A percentile compares a stretch with the other conserved stretches of the same genome.
Conservation (phyloP, 768 basidiomycete species). For the Hebeloma cylindrosporum region DNA sequence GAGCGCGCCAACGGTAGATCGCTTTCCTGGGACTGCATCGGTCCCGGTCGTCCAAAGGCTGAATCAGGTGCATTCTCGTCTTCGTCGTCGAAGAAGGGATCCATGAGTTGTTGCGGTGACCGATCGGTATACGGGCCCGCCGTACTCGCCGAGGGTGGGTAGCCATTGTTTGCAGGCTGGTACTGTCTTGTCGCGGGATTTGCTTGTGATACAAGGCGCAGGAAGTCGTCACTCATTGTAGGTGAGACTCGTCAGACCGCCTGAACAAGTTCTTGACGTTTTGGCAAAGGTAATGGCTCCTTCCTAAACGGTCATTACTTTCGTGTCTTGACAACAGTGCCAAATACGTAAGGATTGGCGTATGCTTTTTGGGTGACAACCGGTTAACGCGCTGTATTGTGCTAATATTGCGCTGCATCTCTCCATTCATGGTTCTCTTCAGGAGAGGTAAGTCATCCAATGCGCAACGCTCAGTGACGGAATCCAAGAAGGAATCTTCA, state of each 20-base stretch:
- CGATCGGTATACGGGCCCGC: constrained; percentile 40
- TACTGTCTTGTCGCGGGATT: constrained; percentile 62
- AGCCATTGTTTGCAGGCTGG: constrained; percentile 53
- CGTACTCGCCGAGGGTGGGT: constrained; percentile 53
- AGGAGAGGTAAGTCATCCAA: constrained; percentile 7
- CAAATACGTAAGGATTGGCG: no score
- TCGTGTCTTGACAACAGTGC: no score
- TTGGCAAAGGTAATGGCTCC: constrained; percentile 5
- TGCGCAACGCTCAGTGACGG: neutral
- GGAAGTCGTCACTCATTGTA: constrained; percentile 70
- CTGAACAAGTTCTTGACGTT: constrained; percentile 16
- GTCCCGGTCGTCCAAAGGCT: constrained; percentile 53
- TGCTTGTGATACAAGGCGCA: constrained; percentile 67
- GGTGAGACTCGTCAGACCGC: constrained; percentile 15
- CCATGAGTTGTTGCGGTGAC: constrained; percentile 55
- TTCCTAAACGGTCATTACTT: neutral
- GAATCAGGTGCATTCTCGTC: constrained; percentile 72
- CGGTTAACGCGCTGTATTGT: no score
- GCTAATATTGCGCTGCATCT: no score
- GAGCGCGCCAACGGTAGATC: constrained; percentile 57
- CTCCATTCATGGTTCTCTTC: constrained; percentile 13
- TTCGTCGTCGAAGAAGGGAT: constrained; percentile 91
- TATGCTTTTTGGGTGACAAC: no score
- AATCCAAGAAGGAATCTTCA: neutral
- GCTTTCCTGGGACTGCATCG: constrained; percentile 55